A percentile compares a stretch with the other conserved stretches of the same genome.
These are phyloP conservation scores for Eucalyptus camaldulensis DNA, from an alignment of 345 rosid genomes.

Conservation along the genomic window DNA sequence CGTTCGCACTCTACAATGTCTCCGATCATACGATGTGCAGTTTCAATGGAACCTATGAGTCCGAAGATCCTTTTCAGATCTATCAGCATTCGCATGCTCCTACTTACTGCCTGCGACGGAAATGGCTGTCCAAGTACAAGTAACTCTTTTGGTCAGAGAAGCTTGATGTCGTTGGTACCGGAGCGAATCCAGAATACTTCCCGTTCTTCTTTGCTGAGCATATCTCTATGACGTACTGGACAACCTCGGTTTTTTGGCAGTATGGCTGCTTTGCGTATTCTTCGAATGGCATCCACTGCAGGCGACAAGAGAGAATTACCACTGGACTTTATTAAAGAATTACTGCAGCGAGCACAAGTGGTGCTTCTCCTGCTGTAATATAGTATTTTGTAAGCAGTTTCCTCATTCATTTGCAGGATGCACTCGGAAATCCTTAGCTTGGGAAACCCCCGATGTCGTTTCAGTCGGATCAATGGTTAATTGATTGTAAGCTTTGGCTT, in stretches of 20 bases:
- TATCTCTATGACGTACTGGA: constrained; percentile 4
- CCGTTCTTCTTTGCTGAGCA: constrained; percentile 15
- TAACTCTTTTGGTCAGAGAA: constrained; percentile 2
- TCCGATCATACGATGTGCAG: not conserved
- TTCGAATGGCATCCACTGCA: constrained; percentile 74
- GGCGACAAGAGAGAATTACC: not conserved
- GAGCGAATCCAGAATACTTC: constrained; percentile 20
- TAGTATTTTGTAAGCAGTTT: not conserved
- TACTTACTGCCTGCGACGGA: not conserved
- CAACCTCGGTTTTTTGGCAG: constrained; percentile 4
- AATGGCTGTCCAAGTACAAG: constrained; percentile 1
- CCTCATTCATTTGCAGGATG: not conserved
- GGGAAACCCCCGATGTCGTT: not conserved
- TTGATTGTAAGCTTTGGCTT: not conserved
- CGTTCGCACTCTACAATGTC: not conserved
- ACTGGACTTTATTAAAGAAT: not conserved
- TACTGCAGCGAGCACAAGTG: not conserved
- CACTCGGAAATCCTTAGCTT: not conserved
- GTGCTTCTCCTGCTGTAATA: not conserved
- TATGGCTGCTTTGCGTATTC: constrained; percentile 25
- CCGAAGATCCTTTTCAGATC: not conserved
- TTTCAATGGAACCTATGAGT: not conserved
- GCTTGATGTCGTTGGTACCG: not conserved
- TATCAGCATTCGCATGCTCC: not conserved
- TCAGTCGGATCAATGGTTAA: not conserved